phyloP scores from a whole-genome alignment of 441 rosid species.

The Isatis lusitanica region DNA sequence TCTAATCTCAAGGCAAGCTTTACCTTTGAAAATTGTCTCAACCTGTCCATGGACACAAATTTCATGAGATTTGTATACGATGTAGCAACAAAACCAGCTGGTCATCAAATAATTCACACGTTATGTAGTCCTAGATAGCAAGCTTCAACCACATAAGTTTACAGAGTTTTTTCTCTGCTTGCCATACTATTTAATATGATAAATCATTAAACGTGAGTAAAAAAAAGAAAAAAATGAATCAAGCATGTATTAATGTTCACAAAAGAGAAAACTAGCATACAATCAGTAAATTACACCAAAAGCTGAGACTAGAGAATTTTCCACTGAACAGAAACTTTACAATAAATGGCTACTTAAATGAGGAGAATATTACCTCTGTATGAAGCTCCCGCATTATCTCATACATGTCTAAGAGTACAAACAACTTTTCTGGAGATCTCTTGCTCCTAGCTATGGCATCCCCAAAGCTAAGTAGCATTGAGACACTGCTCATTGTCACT shows the following conservation, averaged over 20 bases:
- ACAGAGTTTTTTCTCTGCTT: background rate
- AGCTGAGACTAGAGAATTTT: conserved; percentile 1
- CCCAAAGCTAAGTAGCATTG: conserved; percentile 96
- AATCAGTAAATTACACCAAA: conserved; percentile 4
- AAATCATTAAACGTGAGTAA: background rate
- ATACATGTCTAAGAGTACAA: conserved; percentile 97
- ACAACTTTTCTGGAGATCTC: conserved; percentile 95
- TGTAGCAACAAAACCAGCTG: background rate
- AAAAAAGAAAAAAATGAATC: background rate
- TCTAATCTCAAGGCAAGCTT: conserved; percentile 83
- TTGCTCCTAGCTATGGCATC: conserved; percentile 98
- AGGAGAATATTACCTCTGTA: conserved; percentile 65
- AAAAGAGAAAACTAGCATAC: background rate
- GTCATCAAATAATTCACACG: background rate
- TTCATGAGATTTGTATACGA: conserved; percentile 9
- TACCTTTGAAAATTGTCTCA: conserved; percentile 75
- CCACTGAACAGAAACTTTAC: background rate
- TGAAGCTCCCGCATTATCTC: conserved; percentile 98
- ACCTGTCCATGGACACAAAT: conserved; percentile 50
- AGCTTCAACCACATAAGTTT: conserved; percentile 10
- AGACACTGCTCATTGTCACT: conserved; percentile 74
- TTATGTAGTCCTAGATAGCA: background rate
- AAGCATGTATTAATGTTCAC: background rate
- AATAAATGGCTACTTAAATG: background rate
- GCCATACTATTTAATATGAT: background rate